Percentiles rank a stretch among this genome's conserved stretches.
phyloP scores from a whole-genome alignment of 2,329 filamentous ascomycete genomes.

The Venturia pyrina region DNA sequence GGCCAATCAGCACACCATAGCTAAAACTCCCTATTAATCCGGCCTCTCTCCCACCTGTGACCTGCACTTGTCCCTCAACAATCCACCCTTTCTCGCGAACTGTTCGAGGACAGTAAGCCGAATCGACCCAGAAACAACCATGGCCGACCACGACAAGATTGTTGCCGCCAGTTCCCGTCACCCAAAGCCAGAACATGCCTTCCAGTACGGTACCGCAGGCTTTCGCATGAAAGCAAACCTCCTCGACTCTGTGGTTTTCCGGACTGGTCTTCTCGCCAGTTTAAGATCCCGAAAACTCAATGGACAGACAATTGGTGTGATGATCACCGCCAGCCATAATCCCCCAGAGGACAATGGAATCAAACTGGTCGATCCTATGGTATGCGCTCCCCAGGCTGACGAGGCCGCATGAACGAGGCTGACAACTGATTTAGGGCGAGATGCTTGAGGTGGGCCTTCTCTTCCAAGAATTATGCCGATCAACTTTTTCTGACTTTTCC shows the following conservation, averaged over 20 bases:
- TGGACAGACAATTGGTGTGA: slow-evolving; percentile 87
- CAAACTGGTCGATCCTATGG: slow-evolving; percentile 92
- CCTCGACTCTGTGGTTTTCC: slow-evolving; percentile 85
- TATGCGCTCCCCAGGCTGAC: slow-evolving; percentile 23
- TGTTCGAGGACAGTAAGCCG: not conserved
- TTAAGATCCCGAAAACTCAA: slow-evolving; percentile 83
- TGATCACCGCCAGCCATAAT: slow-evolving; percentile 94
- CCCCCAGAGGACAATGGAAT: slow-evolving; percentile 83
- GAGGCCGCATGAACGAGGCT: slow-evolving; percentile 12
- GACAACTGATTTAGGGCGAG: slow-evolving; percentile 51
- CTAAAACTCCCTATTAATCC: not conserved
- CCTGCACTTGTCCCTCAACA: not conserved
- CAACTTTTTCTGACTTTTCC: slow-evolving; percentile 13
- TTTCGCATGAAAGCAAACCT: slow-evolving; percentile 68
- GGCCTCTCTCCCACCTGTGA: not conserved
- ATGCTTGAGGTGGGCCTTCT: slow-evolving; percentile 69
- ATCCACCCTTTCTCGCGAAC: not conserved
- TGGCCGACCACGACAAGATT: slow-evolving; percentile 16
- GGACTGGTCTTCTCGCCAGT: slow-evolving; percentile 79
- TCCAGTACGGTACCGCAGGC: slow-evolving; percentile 32
- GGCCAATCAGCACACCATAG: not conserved
- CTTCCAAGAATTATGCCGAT: slow-evolving; percentile 15
- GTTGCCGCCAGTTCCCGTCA: slow-evolving; percentile 21
- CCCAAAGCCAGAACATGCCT: slow-evolving; percentile 25
- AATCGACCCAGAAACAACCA: not conserved